Evolutionary conservation across 148 eudicot species (phyloP), one percentile per base, ranked within the genome.

Genomic region (Beta vulgaris): DNA sequence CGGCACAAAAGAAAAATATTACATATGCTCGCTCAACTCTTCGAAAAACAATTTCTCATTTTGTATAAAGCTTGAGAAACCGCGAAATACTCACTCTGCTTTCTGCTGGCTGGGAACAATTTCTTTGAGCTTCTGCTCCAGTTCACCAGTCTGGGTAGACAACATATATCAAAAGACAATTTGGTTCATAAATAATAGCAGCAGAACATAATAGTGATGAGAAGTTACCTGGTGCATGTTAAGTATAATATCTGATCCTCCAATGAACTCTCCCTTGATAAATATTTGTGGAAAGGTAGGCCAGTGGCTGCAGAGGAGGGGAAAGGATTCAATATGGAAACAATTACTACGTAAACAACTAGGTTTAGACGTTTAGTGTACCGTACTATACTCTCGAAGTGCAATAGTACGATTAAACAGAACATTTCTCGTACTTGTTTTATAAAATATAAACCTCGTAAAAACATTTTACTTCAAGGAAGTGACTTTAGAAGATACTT

Each of bases 251-350:
- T 91, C 96, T 43, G 96, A 91, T 74, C 96, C 96, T 72, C 96
- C 96, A 43, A 91, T 57, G 54, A 91, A 91, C 80, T 91, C 91
- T 58, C 96, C 96, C 43, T 87, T 89, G 83, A 91, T 88, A 64
- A 91, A 89, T 80, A 88, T 77, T 77, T 93, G 96, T 1, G 92
- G 91, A 78, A 89, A 91, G 7, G 96, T 91, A 1, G 92, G 96
- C 96, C 96, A 91, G 77, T 83, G 82, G 91, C 96, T 91, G 83
- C 83, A 75, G 43, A 66, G 36, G 42, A 77, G 26, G 19, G 73
- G 8, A 59, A 19, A 49, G 65, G 65, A n/a, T 34, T 58, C 74
- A 76, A 44, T 10, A 69, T n/a, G 5, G 2, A 58, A 19, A 46
- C 7, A 69, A 40, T 54, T 49, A 35, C 43, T 2, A 21, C 0